Conservation (phyloP, 345 rosid species). For the Dipteronia sinensis region DNA sequence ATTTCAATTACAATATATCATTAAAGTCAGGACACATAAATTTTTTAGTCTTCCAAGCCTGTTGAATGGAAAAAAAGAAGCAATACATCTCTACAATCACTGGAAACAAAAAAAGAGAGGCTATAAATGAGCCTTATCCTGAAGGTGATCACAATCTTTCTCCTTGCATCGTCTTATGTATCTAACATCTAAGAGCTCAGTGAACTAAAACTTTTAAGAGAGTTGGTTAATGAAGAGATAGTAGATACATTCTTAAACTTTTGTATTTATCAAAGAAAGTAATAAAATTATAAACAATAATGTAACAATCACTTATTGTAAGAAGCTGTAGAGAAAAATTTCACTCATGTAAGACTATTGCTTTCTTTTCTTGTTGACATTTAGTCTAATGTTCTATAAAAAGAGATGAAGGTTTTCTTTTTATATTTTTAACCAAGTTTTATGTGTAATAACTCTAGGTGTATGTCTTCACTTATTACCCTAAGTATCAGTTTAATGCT, state of each 20-base stretch:
- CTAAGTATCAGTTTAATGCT: not conserved
- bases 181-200: not conserved
- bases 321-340: not conserved
- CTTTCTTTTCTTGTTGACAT: not conserved
- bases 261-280: not conserved
- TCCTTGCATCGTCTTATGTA: not conserved
- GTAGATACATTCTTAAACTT: not conserved
- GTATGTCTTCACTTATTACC: too few relatives aligned
- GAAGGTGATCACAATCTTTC: not conserved
- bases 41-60: not conserved
- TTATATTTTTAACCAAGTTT: too few relatives aligned
- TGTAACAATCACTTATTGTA: not conserved
- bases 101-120: not conserved
- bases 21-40: too few relatives aligned
- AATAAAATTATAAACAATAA: not conserved
- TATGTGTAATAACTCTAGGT: too few relatives aligned
- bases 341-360: not conserved
- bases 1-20: too few relatives aligned
- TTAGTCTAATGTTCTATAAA: not conserved
- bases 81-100: not conserved
- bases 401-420: not conserved
- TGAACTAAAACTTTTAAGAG: not conserved
- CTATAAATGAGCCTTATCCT: not conserved
- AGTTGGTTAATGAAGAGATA: not conserved
- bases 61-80: not conserved